These are phyloP conservation scores for Erythrophleum ivorense DNA, from an alignment of 331 rosid species.

Conservation along the genomic window DNA sequence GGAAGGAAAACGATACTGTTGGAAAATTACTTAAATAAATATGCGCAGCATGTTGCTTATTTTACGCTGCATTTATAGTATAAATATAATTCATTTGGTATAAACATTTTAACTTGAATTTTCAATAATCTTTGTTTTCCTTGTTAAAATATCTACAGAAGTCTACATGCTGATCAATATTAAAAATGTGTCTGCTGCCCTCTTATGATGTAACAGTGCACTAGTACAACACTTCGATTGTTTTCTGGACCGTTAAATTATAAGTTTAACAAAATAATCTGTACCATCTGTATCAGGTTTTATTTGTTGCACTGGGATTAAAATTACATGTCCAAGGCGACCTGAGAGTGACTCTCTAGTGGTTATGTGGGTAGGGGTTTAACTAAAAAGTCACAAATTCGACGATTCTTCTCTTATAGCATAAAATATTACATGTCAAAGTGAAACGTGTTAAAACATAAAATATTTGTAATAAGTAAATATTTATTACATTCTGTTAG, in stretches of 20 bases:
- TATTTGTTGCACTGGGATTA: not conserved
- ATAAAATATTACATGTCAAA: not conserved
- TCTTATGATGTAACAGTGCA: not conserved
- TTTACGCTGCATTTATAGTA: slow-evolving; percentile 30
- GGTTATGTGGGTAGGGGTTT: too few relatives aligned
- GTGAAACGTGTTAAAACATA: not conserved
- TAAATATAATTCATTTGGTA: slow-evolving; percentile 36
- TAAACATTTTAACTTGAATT: not conserved
- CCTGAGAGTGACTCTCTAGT: too few relatives aligned
- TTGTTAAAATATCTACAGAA: not conserved
- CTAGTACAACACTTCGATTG: not conserved
- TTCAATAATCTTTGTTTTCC: not conserved
- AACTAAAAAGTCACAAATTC: too few relatives aligned
- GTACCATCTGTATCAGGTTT: not conserved
- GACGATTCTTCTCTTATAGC: too few relatives aligned
- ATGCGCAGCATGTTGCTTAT: slow-evolving; percentile 29
- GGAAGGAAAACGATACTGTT: slow-evolving; percentile 8
- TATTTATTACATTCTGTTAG: slow-evolving; percentile 17
- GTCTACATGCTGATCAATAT: not conserved
- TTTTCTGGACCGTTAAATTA: not conserved
- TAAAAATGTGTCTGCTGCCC: not conserved
- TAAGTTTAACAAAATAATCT: not conserved
- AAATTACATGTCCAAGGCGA: too few relatives aligned
- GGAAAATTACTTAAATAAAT: slow-evolving; percentile 6
- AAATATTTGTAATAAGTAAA: slow-evolving; percentile 2